phyloP scores from a whole-genome alignment of 2,329 filamentous ascomycete genomes.

The Aaosphaeria arxii region DNA sequence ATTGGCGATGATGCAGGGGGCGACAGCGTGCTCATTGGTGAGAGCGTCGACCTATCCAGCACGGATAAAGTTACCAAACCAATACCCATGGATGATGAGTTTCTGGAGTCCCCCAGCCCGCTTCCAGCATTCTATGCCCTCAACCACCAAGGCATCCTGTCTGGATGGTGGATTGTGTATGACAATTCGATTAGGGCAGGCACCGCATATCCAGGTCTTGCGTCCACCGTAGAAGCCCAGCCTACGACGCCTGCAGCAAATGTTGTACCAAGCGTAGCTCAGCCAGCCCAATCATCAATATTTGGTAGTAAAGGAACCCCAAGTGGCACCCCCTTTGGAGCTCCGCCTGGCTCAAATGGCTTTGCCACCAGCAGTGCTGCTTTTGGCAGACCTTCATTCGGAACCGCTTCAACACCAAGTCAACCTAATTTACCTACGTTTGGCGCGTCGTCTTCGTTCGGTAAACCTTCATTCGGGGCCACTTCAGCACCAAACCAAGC shows the following conservation, averaged over 20 bases:
- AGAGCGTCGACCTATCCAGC: conserved; percentile 79
- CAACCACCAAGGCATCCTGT: conserved; percentile 83
- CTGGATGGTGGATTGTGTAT: conserved; percentile 90
- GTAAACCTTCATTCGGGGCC: background rate
- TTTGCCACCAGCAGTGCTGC: too few relatives aligned
- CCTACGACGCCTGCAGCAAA: conserved; percentile 12
- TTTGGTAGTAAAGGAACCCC: conserved; percentile 25
- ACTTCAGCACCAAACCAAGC: conserved; percentile 1
- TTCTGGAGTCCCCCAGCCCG: conserved; percentile 74
- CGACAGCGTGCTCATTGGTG: conserved; percentile 79
- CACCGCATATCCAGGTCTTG: conserved; percentile 69
- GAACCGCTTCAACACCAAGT: too few relatives aligned
- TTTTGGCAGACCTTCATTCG: too few relatives aligned
- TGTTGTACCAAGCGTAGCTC: conserved; percentile 12
- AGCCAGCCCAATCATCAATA: conserved; percentile 9
- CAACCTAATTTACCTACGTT: too few relatives aligned
- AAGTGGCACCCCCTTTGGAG: conserved; percentile 17
- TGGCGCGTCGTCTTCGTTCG: background rate
- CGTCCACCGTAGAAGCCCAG: conserved; percentile 39
- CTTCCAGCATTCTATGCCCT: conserved; percentile 80
- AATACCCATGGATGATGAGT: conserved; percentile 71
- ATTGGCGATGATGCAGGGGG: conserved; percentile 37
- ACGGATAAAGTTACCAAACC: conserved; percentile 76
- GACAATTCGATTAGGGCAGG: conserved; percentile 76
- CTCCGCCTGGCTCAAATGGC: conserved; percentile 10